A percentile compares a stretch with the other conserved stretches of the same genome.
Evolutionary conservation across 768 basidiomycete species (phyloP).

Genomic region (Agaricus sinodeliciosus): DNA sequence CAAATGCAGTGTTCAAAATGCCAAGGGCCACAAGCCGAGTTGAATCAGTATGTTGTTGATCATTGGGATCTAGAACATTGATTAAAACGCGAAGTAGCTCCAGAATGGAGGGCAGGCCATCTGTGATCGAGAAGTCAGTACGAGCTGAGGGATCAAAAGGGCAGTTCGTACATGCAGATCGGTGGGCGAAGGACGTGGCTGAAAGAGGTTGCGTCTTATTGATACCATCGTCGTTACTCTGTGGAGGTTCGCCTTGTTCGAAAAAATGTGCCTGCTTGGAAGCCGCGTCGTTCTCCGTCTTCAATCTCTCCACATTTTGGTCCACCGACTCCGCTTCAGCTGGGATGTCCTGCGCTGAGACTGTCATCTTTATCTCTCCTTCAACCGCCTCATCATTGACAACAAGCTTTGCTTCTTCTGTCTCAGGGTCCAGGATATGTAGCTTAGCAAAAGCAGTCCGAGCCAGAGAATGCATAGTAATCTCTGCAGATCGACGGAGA

Average conservation of each 20-base stretch:
- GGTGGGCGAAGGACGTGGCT: constrained; percentile 21
- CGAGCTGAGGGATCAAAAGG: not conserved
- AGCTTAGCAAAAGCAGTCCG: constrained; percentile 75
- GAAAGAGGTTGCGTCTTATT: constrained; percentile 17
- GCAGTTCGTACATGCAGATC: constrained; percentile 34
- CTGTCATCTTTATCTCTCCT: constrained; percentile 56
- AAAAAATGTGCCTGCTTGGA: not conserved
- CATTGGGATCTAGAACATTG: constrained; percentile 91
- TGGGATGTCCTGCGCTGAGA: constrained; percentile 29
- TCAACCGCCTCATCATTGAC: constrained; percentile 45
- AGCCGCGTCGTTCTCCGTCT: not conserved
- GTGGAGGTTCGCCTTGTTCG: constrained; percentile 4
- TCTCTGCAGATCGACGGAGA: constrained; percentile 80
- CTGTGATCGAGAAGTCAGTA: constrained; percentile 26
- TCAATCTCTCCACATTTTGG: not conserved
- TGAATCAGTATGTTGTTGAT: constrained; percentile 93
- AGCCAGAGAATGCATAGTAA: constrained; percentile 84
- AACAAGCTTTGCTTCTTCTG: constrained; percentile 59
- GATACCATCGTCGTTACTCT: constrained; percentile 10
- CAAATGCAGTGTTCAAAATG: constrained; percentile 83
- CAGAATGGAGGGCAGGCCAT: constrained; percentile 87
- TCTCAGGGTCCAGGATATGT: constrained; percentile 52
- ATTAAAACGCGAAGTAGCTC: constrained; percentile 92
- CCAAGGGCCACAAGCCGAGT: constrained; percentile 85
- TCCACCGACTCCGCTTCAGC: constrained; percentile 17